phyloP scores from a whole-genome alignment of 73 alveolate genomes.

The Paramecium tetraurelia region DNA sequence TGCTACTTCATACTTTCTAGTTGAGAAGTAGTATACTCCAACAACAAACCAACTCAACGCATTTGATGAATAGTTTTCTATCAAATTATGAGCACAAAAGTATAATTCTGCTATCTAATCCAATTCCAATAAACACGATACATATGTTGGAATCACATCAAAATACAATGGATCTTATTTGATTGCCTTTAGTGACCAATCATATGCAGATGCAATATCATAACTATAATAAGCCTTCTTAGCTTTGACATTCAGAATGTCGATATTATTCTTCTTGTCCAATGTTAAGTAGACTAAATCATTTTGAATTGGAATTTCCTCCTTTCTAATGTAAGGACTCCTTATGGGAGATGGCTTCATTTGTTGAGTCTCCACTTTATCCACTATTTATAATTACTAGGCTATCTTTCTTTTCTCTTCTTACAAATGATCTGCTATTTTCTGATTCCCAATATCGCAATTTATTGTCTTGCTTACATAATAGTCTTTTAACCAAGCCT shows the following conservation, averaged over 20 bases:
- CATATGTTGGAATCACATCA: conserved; percentile 89
- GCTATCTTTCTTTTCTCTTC: conserved; percentile 32
- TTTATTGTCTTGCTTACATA: conserved; percentile 25
- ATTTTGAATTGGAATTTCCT: conserved; percentile 38
- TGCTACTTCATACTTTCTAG: conserved; percentile 94
- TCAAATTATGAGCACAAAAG: conserved; percentile 93
- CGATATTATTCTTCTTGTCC: conserved; percentile 75
- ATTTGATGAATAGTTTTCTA: conserved; percentile 87
- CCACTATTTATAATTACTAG: not conserved
- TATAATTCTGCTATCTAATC: conserved; percentile 93
- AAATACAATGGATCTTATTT: conserved; percentile 90
- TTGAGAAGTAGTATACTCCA: conserved; percentile 94
- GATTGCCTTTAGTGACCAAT: conserved; percentile 80
- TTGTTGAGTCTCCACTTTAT: conserved; percentile 51
- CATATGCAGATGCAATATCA: conserved; percentile 90
- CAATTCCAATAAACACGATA: conserved; percentile 91
- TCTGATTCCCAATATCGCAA: not conserved
- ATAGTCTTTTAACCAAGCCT: conserved; percentile 62
- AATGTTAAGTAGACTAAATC: conserved; percentile 74
- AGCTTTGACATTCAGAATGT: conserved; percentile 88
- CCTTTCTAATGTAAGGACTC: conserved; percentile 28
- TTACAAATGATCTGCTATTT: conserved; percentile 1
- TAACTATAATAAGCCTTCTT: conserved; percentile 86
- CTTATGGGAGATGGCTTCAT: conserved; percentile 33
- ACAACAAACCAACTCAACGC: conserved; percentile 98